Base-by-base conservation (phyloP, 1,284 basidiomycete genomes). In the Cutaneotrichosporon cavernicola region DNA sequence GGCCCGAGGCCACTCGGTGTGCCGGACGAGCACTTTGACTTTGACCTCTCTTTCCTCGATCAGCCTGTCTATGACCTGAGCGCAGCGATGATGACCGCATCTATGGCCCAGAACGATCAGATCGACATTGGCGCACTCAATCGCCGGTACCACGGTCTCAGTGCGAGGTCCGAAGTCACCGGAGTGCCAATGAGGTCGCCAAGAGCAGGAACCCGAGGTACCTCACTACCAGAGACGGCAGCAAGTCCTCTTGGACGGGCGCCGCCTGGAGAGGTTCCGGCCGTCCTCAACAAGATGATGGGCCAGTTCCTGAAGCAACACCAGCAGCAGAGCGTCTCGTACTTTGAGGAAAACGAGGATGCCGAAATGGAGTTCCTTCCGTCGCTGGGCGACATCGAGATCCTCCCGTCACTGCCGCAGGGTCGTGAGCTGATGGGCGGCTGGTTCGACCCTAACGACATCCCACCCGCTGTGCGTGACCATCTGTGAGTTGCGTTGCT, bases 371-470 rank as follows among this genome's bases (percentile, higher is more conserved):
- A n/a, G 22, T 53, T 34, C 51, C 51, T 53, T n/a, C 50, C 58
- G 1, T 9, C 32, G 34, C 21, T 52, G 50, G 46, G 56, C 7
- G 58, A 53, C 14, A 60, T 60, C n/a, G 65, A 67, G 30, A 63
- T 68, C 16, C 43, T 68, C 22, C 66, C 66, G 2, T 56, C 40
- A 5, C 47, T 68, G 4, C 66, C 66, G 9, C 62, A 63, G 47
- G 66, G 66, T 5, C 61, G 66, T 38, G 66, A 68, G 38, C 47
- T 76, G 2, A 63, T 70, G 0, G 72, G 72, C 1, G 73, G 73
- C 1, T 76, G 75, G 75, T 74, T 74, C 56, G 75, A 76, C 57
- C 68, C 73, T 11, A 65, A 69, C 21, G 75, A 75, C 58, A 67
- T 76, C 5, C 75, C 75, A 4, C 65, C 67, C 9, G 58, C 63